phyloP scores from a whole-genome alignment of 805 yeast species.

The Nakazawaea wickerhamii region DNA sequence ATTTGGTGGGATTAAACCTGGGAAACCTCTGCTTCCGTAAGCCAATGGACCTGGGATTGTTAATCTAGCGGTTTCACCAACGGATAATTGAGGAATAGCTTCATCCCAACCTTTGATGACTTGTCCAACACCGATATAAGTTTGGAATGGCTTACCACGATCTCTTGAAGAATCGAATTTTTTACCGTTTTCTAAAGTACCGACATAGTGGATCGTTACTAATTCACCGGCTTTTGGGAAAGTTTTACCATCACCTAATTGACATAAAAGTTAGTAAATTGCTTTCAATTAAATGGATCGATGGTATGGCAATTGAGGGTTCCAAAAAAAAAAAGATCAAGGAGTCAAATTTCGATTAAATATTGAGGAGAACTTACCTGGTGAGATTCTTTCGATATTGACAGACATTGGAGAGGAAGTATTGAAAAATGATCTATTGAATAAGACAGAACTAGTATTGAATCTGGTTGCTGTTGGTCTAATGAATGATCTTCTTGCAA shows the following conservation, averaged over 20 bases:
- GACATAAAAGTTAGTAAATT: conserved; percentile 14
- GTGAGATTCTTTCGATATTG: conserved; percentile 16
- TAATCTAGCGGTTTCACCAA: conserved; percentile 89
- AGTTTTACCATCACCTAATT: conserved; percentile 73
- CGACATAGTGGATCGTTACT: conserved; percentile 93
- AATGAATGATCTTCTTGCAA: conserved; percentile 11
- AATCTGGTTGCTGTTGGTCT: conserved; percentile 5
- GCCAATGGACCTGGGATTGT: conserved; percentile 93
- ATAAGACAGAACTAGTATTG: background rate
- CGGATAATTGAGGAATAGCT: conserved; percentile 85
- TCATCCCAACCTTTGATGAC: conserved; percentile 97
- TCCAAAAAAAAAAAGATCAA: background rate
- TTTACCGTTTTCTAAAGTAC: conserved; percentile 92
- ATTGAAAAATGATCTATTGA: conserved; percentile 13
- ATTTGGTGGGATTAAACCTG: conserved; percentile 94
- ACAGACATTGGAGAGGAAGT: conserved; percentile 13
- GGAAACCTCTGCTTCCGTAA: conserved; percentile 93
- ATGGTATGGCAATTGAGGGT: background rate
- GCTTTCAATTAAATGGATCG: background rate
- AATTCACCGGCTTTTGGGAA: conserved; percentile 85
- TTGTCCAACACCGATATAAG: conserved; percentile 91
- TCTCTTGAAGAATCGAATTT: conserved; percentile 94
- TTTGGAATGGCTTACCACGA: conserved; percentile 93
- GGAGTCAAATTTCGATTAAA: background rate
- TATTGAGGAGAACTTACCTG: conserved; percentile 12